These are phyloP conservation scores for Asterochloris erici DNA, from an alignment of 139 green algal genomes.

Conservation along the genomic window DNA sequence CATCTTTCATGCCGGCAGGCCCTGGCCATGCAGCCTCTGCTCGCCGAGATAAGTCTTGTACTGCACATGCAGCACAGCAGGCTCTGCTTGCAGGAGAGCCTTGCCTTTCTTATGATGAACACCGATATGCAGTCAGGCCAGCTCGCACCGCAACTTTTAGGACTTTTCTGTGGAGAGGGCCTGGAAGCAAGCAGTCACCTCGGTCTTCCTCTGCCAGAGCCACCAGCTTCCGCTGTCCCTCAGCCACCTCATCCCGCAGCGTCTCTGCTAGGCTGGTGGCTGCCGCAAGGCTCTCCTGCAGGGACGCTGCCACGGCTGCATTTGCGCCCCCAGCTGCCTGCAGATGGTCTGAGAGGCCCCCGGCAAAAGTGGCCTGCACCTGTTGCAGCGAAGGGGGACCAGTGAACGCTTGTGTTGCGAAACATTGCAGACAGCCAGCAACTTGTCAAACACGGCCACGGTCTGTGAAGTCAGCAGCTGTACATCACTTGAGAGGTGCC, in stretches of 20 bases:
- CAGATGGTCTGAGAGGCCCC: constrained; percentile 64
- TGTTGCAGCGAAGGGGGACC: constrained; percentile 22
- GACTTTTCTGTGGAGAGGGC: background rate
- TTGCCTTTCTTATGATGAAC: background rate
- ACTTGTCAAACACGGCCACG: background rate
- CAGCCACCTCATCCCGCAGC: constrained; percentile 15
- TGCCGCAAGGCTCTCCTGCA: constrained; percentile 26
- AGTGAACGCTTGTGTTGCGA: background rate
- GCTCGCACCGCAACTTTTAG: background rate
- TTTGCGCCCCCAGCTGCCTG: constrained; percentile 23
- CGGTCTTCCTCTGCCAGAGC: constrained; percentile 20
- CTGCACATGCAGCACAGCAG: background rate
- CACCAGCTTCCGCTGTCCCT: constrained; percentile 46
- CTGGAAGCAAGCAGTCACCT: background rate
- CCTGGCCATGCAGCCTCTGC: background rate
- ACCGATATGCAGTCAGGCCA: background rate
- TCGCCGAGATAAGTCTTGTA: background rate
- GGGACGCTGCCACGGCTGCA: constrained; percentile 23
- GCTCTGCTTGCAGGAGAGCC: background rate
- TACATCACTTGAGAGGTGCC: background rate
- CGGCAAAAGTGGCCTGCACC: constrained; percentile 60
- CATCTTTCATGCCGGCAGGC: background rate
- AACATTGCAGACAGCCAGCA: background rate
- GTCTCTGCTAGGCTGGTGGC: constrained; percentile 2
- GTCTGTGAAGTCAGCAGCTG: background rate